phyloP scores from a whole-genome alignment of 169 alveolate species.

The Plasmodium ovale region DNA sequence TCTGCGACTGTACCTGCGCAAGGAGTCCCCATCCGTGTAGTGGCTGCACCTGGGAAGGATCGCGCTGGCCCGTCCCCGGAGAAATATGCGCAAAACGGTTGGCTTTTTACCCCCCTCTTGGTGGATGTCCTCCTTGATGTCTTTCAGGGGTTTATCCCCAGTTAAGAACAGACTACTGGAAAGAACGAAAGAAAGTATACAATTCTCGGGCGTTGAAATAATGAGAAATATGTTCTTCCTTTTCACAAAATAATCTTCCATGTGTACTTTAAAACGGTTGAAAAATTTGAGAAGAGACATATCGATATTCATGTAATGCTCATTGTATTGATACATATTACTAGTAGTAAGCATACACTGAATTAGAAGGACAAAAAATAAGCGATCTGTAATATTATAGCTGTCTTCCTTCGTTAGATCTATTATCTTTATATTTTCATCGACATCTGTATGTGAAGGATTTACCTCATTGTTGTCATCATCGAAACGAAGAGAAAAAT shows the following conservation, averaged over 20 bases:
- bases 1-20: neutral
- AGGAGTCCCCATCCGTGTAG: constrained; percentile 25
- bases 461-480: neutral
- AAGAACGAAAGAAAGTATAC: constrained; percentile 27
- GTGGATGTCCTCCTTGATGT: neutral
- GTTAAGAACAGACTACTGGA: neutral
- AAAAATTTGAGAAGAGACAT: constrained; percentile 19
- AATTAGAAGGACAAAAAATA: constrained; percentile 32
- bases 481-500: constrained; percentile 2
- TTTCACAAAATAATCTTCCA: constrained; percentile 40
- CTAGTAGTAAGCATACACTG: constrained; percentile 50
- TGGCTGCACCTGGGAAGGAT: constrained; percentile 33
- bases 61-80: constrained; percentile 13
- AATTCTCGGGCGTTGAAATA: neutral
- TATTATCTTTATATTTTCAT: too few relatives aligned
- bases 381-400: neutral
- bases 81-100: constrained; percentile 24
- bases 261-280: constrained; percentile 5
- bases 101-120: neutral
- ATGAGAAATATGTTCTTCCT: constrained; percentile 18
- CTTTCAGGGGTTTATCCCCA: neutral
- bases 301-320: constrained; percentile 17
- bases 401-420: too few relatives aligned
- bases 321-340: constrained; percentile 54
- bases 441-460: neutral